Base-by-base conservation (phyloP, 257 asterid genomes). In the Forsythia suspensa region DNA sequence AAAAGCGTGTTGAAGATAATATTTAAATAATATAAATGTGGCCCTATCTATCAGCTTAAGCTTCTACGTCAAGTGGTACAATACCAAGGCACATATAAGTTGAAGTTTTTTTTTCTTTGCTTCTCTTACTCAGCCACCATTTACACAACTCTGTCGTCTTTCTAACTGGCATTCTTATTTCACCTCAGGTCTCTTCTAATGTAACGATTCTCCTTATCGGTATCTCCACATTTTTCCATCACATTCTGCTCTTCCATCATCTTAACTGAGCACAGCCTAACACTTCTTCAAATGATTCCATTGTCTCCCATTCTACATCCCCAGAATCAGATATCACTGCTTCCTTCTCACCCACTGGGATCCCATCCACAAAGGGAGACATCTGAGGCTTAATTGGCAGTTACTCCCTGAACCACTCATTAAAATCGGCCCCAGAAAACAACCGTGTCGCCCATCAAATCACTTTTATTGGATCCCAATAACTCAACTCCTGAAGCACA, bases 391-490 rank as follows among this genome's bases (percentile, higher is more conserved):
- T 41, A 44, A 44, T 44, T 44, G 15, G 51, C 15, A 44, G 15
- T 44, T 44, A 44, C 15, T 44, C 12, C 52, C 52, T 10, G 52
- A 44, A 52, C 8, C 61, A 12, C 61, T 52, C 9, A 52, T 18
- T 13, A 52, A 43, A 52, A 52, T 18, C 0, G 0, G 8, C 5
- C 61, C 61, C 61, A 15, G 4, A 52, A 52, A 8, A 52, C 16
- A 55, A 55, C 73, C 15, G 41, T 70, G 36, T 48, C 80, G 9
- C 80, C 61, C 42, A 65, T 29, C 51, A 63, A 65, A 72, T 72
- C 68, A n/a, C 37, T 81, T 46, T 51, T 59, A 71, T 15, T 20
- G 11, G 18, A 52, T 5, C 21, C 13, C 18, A 6, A n/a, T 5
- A 65, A 40, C 76, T 48, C 29, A 80, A 48, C 39, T 39, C 16